phyloP scores from a whole-genome alignment of 83 land plant species.

The Picea abies region DNA sequence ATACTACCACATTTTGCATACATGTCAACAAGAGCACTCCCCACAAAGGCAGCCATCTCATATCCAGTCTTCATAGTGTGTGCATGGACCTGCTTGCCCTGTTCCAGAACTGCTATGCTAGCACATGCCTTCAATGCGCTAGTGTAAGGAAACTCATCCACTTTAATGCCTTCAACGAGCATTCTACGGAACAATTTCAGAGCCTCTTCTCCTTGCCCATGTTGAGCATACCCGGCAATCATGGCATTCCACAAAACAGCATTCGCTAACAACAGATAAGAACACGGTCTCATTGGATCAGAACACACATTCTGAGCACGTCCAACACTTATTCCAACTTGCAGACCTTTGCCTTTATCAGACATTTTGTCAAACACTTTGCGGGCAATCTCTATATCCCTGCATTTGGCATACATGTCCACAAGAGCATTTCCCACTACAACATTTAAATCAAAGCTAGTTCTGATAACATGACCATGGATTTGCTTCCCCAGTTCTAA shows the following conservation, averaged over 20 bases:
- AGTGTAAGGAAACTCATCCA: conserved; percentile 5
- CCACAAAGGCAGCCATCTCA: conserved; percentile 11
- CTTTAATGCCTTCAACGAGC: conserved; percentile 14
- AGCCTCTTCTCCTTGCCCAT: conserved; percentile 13
- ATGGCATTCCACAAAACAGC: conserved; percentile 22
- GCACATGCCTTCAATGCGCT: conserved; percentile 9
- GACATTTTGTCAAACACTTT: conserved; percentile 16
- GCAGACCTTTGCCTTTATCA: background rate
- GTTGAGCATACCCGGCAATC: conserved; percentile 22
- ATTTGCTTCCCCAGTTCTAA: conserved; percentile 15
- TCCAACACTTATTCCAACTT: background rate
- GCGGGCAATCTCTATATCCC: conserved; percentile 10
- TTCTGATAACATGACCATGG: conserved; percentile 9
- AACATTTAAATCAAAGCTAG: background rate
- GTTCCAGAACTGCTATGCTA: conserved; percentile 2
- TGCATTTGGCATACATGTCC: conserved; percentile 22
- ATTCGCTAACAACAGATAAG: background rate
- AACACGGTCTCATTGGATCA: background rate
- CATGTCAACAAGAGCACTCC: conserved; percentile 20
- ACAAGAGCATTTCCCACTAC: conserved; percentile 20
- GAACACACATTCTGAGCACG: background rate
- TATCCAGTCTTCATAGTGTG: conserved; percentile 7
- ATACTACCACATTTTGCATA: conserved; percentile 23
- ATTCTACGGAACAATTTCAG: conserved; percentile 12
- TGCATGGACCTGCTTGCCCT: conserved; percentile 7